phyloP scores from a whole-genome alignment of 805 yeast species.

The Cyberlindnera euphorbiiphila region DNA sequence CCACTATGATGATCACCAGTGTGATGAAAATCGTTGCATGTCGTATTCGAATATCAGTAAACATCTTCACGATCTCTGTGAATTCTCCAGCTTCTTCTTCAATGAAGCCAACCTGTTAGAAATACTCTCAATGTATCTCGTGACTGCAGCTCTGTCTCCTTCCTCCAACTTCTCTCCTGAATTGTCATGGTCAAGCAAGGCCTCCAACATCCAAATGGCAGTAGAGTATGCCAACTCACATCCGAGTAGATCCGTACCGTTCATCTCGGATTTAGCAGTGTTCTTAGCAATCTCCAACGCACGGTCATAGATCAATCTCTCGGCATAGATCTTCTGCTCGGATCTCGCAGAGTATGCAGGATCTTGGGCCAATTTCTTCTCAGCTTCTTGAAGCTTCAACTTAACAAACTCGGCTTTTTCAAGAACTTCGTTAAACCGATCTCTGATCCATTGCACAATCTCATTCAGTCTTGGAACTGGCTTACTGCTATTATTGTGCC shows the following conservation, averaged over 20 bases:
- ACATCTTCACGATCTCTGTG: slow-evolving; percentile 9
- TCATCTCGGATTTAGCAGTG: slow-evolving; percentile 86
- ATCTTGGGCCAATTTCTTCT: slow-evolving; percentile 28
- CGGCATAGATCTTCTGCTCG: slow-evolving; percentile 51
- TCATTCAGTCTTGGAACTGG: slow-evolving; percentile 50
- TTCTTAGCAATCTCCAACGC: slow-evolving; percentile 90
- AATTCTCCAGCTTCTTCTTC: slow-evolving; percentile 47
- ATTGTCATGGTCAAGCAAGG: slow-evolving; percentile 54
- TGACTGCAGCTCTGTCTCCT: slow-evolving; percentile 72
- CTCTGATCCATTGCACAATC: slow-evolving; percentile 78
- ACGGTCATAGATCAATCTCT: slow-evolving; percentile 83
- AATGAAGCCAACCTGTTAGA: slow-evolving; percentile 74
- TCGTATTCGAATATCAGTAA: neutral
- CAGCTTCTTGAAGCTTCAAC: slow-evolving; percentile 50
- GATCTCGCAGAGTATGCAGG: slow-evolving; percentile 8
- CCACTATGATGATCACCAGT: no score
- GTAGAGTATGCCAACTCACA: slow-evolving; percentile 90
- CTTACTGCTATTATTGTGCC: slow-evolving; percentile 52
- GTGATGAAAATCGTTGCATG: neutral
- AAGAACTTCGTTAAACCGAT: slow-evolving; percentile 80
- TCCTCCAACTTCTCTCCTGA: slow-evolving; percentile 47
- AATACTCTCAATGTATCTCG: slow-evolving; percentile 77
- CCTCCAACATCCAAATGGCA: slow-evolving; percentile 93
- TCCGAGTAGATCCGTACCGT: slow-evolving; percentile 58
- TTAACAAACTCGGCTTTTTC: slow-evolving; percentile 83